Conservation (phyloP, 2,329 filamentous ascomycete species). For the Cladosporium austrohemisphaericum region DNA sequence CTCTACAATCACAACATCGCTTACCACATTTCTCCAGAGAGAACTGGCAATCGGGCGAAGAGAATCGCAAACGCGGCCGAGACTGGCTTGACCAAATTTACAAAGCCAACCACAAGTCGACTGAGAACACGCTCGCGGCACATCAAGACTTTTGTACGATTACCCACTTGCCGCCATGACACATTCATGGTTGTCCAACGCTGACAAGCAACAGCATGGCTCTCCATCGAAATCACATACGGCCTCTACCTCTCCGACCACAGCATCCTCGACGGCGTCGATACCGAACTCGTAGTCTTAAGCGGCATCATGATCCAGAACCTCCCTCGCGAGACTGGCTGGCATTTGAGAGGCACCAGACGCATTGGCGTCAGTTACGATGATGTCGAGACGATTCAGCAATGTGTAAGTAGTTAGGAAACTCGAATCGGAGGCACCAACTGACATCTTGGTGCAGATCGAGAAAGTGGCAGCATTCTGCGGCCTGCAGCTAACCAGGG, state of each 20-base stretch:
- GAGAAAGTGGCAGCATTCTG: slow-evolving; percentile 39
- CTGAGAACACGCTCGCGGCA: slow-evolving; percentile 39
- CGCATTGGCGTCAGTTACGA: slow-evolving; percentile 46
- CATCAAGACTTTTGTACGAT: slow-evolving; percentile 44
- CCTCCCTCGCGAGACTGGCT: slow-evolving; percentile 49
- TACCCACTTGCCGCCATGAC: background rate
- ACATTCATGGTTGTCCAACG: background rate
- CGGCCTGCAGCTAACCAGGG: slow-evolving; percentile 31
- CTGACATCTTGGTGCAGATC: slow-evolving; percentile 26
- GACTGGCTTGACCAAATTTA: slow-evolving; percentile 58
- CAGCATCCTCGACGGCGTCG: slow-evolving; percentile 50
- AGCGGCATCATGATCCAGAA: slow-evolving; percentile 58
- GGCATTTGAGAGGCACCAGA: slow-evolving; percentile 52
- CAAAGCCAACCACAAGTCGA: slow-evolving; percentile 44
- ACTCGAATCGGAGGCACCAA: no score
- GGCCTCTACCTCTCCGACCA: slow-evolving; percentile 57
- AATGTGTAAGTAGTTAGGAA: slow-evolving; percentile 37
- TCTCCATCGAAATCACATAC: slow-evolving; percentile 55
- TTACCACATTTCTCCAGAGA: slow-evolving; percentile 32
- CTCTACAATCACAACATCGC: background rate
- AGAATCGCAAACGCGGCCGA: slow-evolving; percentile 51
- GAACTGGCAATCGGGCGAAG: slow-evolving; percentile 56
- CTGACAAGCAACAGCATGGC: slow-evolving; percentile 38
- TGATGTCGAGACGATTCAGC: slow-evolving; percentile 43
- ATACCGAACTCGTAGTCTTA: slow-evolving; percentile 54